phyloP scores from a whole-genome alignment of 164 flowering plant species.

The Paratinospora sagittata region DNA sequence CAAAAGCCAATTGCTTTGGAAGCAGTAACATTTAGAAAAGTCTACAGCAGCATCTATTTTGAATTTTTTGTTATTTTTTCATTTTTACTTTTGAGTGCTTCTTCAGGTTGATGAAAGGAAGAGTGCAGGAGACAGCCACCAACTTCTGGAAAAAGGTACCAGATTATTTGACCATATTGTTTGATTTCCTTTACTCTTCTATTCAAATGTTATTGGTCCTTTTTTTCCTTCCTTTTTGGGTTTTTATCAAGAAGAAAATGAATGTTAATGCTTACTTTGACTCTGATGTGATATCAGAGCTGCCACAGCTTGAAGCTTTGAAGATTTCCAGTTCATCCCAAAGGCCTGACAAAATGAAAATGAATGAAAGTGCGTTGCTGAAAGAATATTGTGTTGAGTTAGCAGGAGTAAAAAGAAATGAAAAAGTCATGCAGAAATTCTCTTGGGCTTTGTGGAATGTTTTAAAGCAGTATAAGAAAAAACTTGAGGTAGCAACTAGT shows the following conservation, averaged over 20 bases:
- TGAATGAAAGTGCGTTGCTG: conserved; percentile 9
- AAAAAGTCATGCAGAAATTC: conserved; percentile 43
- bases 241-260: not conserved
- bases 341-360: conserved; percentile 4
- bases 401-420: conserved; percentile 24
- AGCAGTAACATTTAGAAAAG: no score
- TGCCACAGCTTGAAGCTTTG: conserved; percentile 3
- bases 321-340: conserved; percentile 13
- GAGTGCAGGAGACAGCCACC: conserved; percentile 11
- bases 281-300: conserved; percentile 9
- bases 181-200: not conserved
- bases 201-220: not conserved
- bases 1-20: no score
- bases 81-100: not conserved
- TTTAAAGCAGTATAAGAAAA: conserved; percentile 55
- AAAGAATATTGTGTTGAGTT: conserved; percentile 10
- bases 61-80: no score
- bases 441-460: conserved; percentile 63
- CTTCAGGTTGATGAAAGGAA: conserved; percentile 32
- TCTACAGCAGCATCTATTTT: no score
- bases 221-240: not conserved
- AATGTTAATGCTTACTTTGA: not conserved
- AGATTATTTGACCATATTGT: not conserved
- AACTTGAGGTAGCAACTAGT: conserved; percentile 45
- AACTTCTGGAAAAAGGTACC: conserved; percentile 26